These are phyloP conservation scores for Aureobasidium sp. DNA, from an alignment of 2,329 filamentous ascomycete species.

Conservation along the genomic window DNA sequence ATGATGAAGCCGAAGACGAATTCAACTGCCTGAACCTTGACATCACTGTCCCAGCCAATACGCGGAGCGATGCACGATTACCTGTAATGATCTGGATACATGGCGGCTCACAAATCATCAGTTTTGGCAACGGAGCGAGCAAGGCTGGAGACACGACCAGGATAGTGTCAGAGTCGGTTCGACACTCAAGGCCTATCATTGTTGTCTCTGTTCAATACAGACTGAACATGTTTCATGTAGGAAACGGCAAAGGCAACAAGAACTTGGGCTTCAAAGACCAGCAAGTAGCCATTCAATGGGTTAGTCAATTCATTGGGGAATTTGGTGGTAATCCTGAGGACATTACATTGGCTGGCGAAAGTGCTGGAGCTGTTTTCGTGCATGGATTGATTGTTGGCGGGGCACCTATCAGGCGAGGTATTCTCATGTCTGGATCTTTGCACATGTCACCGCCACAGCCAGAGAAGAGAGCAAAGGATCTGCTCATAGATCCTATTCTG, in stretches of 20 bases:
- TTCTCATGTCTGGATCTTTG: slow-evolving; percentile 39
- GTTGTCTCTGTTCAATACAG: slow-evolving; percentile 40
- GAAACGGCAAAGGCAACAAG: slow-evolving; percentile 32
- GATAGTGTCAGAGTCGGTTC: slow-evolving; percentile 28
- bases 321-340: slow-evolving; percentile 33
- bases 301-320: slow-evolving; percentile 28
- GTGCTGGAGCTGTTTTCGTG: slow-evolving; percentile 40
- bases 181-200: slow-evolving; percentile 32
- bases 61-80: slow-evolving; percentile 17
- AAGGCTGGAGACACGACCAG: slow-evolving; percentile 29
- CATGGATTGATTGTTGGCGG: slow-evolving; percentile 37
- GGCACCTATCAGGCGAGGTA: slow-evolving; percentile 29
- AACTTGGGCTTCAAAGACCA: slow-evolving; percentile 25
- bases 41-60: slow-evolving; percentile 29
- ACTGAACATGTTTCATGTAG: slow-evolving; percentile 42
- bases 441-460: slow-evolving; percentile 39
- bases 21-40: slow-evolving; percentile 41
- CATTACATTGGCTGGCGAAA: slow-evolving; percentile 41
- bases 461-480: slow-evolving; percentile 26
- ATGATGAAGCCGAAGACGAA: slow-evolving; percentile 36
- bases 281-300: slow-evolving; percentile 30
- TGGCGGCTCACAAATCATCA: slow-evolving; percentile 42
- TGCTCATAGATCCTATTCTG: slow-evolving; percentile 27
- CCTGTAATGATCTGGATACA: slow-evolving; percentile 44
- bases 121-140: slow-evolving; percentile 38